Evolutionary conservation across 441 rosid species (phyloP).

Genomic region (Erodium trifolium): DNA sequence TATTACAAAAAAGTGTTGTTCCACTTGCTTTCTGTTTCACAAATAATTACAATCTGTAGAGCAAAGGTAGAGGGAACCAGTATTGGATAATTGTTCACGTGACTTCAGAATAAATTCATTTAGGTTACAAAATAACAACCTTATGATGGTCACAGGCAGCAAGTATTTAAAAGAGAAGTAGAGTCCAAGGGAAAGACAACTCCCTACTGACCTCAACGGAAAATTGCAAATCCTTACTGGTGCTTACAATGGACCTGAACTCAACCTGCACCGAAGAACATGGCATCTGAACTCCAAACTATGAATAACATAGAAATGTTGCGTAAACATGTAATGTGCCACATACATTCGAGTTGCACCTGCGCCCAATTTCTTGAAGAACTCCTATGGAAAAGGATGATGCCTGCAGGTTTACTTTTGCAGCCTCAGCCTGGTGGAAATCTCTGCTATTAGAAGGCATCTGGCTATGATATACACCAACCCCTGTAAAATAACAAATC

Average conservation of each 20-base stretch:
- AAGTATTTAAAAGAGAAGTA: not conserved
- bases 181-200: not conserved
- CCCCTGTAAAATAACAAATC: conserved; percentile 41
- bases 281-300: not conserved
- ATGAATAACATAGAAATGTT: not conserved
- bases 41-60: not conserved
- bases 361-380: conserved; percentile 86
- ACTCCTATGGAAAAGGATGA: conserved; percentile 70
- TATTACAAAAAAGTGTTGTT: not conserved
- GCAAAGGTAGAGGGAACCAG: not conserved
- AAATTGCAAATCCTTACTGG: conserved; percentile 89
- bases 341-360: conserved; percentile 79
- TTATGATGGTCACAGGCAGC: not conserved
- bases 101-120: not conserved
- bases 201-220: conserved; percentile 73
- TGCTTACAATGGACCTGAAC: conserved; percentile 72
- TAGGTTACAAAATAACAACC: too few species aligned
- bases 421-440: conserved; percentile 43
- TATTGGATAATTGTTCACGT: not conserved
- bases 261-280: conserved; percentile 53
- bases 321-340: not conserved
- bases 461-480: conserved; percentile 48
- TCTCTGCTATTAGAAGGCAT: conserved; percentile 42
- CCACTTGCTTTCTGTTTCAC: not conserved
- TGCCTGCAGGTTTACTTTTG: conserved; percentile 45